Evolutionary conservation across 805 yeast genomes (phyloP).

Genomic region (Schwanniomyces occidentalis): DNA sequence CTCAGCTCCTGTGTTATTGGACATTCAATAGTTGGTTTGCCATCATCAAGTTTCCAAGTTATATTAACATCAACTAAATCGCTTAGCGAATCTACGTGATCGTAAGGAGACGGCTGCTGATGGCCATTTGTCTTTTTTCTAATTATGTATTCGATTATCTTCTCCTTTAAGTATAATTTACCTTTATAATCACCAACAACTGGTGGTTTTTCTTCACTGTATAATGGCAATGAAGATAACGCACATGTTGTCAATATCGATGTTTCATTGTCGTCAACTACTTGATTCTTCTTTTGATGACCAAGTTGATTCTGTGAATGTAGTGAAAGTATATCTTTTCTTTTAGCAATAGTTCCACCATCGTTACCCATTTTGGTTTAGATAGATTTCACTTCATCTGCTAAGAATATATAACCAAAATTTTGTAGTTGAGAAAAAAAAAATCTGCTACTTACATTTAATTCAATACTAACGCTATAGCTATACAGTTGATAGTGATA

Average conservation of each 20-base stretch:
- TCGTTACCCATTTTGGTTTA: constrained; percentile 53
- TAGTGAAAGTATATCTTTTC: constrained; percentile 48
- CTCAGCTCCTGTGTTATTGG: constrained; percentile 28
- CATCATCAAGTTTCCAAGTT: constrained; percentile 16
- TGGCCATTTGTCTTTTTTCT: constrained; percentile 20
- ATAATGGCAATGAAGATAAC: constrained; percentile 43
- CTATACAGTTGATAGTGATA: no score
- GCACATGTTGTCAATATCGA: constrained; percentile 49
- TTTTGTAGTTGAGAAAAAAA: no score
- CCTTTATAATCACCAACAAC: constrained; percentile 74
- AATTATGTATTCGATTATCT: constrained; percentile 57
- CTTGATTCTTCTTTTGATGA: constrained; percentile 6
- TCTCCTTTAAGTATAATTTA: constrained; percentile 60
- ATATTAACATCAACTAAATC: constrained; percentile 27
- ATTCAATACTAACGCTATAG: no score
- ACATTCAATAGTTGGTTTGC: constrained; percentile 23
- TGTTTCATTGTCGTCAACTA: constrained; percentile 18
- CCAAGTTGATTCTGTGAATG: constrained; percentile 19
- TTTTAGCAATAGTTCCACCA: constrained; percentile 70
- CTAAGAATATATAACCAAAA: no score
- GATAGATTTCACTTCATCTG: no score
- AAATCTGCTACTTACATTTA: no score
- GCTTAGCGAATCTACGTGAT: constrained; percentile 23
- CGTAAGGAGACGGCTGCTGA: constrained; percentile 6
- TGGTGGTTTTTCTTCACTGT: constrained; percentile 32